Base-by-base conservation (phyloP, 495 filamentous ascomycete species). In the Penicillium daleae region DNA sequence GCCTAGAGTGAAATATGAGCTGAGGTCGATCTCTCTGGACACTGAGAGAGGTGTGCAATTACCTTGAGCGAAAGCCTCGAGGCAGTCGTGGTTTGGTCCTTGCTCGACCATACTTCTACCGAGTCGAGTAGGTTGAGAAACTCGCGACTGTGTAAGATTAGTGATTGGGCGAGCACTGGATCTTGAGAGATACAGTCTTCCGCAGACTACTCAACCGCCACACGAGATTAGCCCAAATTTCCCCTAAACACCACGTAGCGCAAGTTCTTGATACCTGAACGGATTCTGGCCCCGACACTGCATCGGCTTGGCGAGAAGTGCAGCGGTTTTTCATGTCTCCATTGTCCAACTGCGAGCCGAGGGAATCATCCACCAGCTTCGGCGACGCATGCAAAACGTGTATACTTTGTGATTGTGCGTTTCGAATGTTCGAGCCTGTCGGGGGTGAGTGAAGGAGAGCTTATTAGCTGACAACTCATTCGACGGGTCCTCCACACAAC, bases 51-150 rank as follows among this genome's bases (percentile, higher is more conserved):
- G n/a, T 52, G 8, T 22, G 26, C 9, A 52, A 17, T 35, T 73
- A 78, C 76, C 69, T 77, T 66, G 22, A 76, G 56, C 0, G 65
- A 63, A 4, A 76, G 35, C 39, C 56, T 72, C 29, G 71, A 57
- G 49, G 57, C 61, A 19, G 63, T 63, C 17, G 59, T 56, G 10
- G 52, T 62, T 10, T 46, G 52, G 21, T 64, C 63, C 22, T 68
- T 61, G 49, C 69, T 63, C 10, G 63, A 49, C 72, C 68, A 75
- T 27, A 67, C 66, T 39, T 77, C 75, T 17, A 71, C 56, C n/a
- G 55, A 64, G 33, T 63, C 60, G 42, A 72, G 31, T 15, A 66
- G 60, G 37, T 29, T 33, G 2, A 75, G 61, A 13, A 75, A 48
- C 24, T 65, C 68, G 15, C 44, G 56, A 22, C 29, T 24, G 13